Base-by-base conservation (phyloP, 2,329 filamentous ascomycete genomes). In the Penicillium sp. region DNA sequence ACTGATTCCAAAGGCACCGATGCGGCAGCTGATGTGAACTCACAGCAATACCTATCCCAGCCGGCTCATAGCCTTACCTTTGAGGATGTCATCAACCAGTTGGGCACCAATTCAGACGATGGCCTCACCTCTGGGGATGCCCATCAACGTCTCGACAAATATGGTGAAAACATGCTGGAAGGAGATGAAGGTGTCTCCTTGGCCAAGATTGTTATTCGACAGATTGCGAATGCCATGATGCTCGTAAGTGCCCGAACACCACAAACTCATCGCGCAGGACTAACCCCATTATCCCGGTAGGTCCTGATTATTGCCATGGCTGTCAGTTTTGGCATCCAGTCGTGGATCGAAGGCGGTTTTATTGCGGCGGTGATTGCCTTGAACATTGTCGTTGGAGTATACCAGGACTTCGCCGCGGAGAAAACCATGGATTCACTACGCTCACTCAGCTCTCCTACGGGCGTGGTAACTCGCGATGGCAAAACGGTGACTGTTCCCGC, bases 221-320 rank as follows among this genome's bases (percentile, higher is more conserved):
- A 86, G 57, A 70, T 86, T 37, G 80, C 80, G 43, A 86, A 86
- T 62, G 81, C 81, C 10, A 78, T 86, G 77, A 84, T 79, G 50
- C 61, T 86, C 62, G 82, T 82, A 60, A 57, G 60, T 61, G n/a
- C 5, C 25, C 6, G 11, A 9, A 6, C 11, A n/a, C 25, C 5
- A 27, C 5, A 27, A n/a, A 27, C 25, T n/a, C 14, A 9, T n/a
- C 5, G 11, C 5, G 14, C 25, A 27, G 14, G 25, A 27, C 14
- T 13, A n/a, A 27, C 11, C 11, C 25, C 11, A 6, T 13, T 4
- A n/a, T n/a, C 6, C 11, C 5, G 11, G 14, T 52, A 87, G 83
- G 83, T 87, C 43, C 81, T 90, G 51, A 77, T 88, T 55, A 81
- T 87, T 58, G 85, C 86, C 53, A 87, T 86, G 80, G 81, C 80